A percentile compares a stretch with the other conserved stretches of the same genome.
Conservation (phyloP, 768 basidiomycete genomes). For the Podaxis sp. region DNA sequence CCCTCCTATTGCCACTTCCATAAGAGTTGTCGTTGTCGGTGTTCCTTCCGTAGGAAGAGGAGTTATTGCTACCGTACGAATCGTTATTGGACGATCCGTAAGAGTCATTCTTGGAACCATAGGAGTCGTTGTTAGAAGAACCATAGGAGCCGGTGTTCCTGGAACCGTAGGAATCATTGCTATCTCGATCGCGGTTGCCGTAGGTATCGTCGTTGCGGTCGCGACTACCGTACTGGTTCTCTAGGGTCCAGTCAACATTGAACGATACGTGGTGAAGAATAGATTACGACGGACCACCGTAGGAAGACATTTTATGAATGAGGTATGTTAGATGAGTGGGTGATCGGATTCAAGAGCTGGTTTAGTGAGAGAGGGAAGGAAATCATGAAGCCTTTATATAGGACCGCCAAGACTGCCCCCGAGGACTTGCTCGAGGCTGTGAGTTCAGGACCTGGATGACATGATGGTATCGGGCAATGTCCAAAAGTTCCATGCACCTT, state of each 20-base stretch:
- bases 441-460: background rate
- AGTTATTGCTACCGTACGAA: constrained; percentile 13
- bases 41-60: constrained; percentile 10
- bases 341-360: background rate
- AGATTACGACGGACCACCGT: background rate
- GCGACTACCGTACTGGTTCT: background rate
- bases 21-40: constrained; percentile 19
- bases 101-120: background rate
- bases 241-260: background rate
- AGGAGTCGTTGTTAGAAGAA: constrained; percentile 10
- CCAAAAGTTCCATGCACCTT: background rate
- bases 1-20: background rate
- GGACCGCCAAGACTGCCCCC: background rate
- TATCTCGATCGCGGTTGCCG: background rate
- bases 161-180: constrained; percentile 13
- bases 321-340: background rate
- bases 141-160: background rate
- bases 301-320: background rate
- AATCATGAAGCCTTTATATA: background rate
- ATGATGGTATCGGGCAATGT: background rate
- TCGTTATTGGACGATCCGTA: constrained; percentile 11
- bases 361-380: background rate
- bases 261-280: background rate
- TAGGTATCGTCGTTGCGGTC: background rate
- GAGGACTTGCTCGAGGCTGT: background rate